Percentiles rank a stretch among this genome's conserved stretches.
These are phyloP conservation scores for Phaeosphaeriaceae sp. DNA, from an alignment of 2,329 filamentous ascomycete species.

Conservation along the genomic window DNA sequence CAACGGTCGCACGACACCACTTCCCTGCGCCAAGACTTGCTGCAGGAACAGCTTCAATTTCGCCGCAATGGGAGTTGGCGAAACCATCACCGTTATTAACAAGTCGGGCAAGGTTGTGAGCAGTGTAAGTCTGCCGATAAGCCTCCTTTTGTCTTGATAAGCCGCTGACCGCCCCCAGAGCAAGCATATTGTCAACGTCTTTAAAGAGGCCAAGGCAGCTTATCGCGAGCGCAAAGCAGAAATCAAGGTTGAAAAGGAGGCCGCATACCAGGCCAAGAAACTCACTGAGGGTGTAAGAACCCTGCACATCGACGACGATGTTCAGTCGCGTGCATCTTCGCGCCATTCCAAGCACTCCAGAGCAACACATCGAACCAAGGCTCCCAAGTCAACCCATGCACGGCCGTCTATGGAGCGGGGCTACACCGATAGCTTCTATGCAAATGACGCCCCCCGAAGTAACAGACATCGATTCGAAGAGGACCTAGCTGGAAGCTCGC, in stretches of 20 bases:
- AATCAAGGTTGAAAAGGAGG: conserved; percentile 73
- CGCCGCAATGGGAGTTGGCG: conserved; percentile 55
- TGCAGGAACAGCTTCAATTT: conserved; percentile 22
- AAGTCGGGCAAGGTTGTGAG: conserved; percentile 89
- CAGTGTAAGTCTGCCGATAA: conserved; percentile 67
- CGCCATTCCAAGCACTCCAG: conserved; percentile 35
- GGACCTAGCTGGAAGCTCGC: conserved; percentile 39
- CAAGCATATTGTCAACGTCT: conserved; percentile 87
- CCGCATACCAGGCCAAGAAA: conserved; percentile 61
- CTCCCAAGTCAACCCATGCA: conserved; percentile 23
- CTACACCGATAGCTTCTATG: conserved; percentile 54
- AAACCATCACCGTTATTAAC: conserved; percentile 90
- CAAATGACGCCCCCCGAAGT: conserved; percentile 42
- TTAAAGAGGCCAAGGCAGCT: conserved; percentile 87
- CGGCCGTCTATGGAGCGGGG: conserved; percentile 52
- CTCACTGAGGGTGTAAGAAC: conserved; percentile 65
- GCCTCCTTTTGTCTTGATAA: conserved; percentile 8
- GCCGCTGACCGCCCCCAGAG: conserved; percentile 62
- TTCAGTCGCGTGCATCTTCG: conserved; percentile 40
- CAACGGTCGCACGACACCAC: conserved; percentile 27
- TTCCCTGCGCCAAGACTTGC: conserved; percentile 21
- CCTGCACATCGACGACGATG: conserved; percentile 50
- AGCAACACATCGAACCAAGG: conserved; percentile 33
- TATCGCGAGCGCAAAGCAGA: conserved; percentile 89
- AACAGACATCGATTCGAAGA: conserved; percentile 38